Evolutionary conservation across 768 basidiomycete genomes (phyloP).

Genomic region (Phanerodontia chrysosporium): DNA sequence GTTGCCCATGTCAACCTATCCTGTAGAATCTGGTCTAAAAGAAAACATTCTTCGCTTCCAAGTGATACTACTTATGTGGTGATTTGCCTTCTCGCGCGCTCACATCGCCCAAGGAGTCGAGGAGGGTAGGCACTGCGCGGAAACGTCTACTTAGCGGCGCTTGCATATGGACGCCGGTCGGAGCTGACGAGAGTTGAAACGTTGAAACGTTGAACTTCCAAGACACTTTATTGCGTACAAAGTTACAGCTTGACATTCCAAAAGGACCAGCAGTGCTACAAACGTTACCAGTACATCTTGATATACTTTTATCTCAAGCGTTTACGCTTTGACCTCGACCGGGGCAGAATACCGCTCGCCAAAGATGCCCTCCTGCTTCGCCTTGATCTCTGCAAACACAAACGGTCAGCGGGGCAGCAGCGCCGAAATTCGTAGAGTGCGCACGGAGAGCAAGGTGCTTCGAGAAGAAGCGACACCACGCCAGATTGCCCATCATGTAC

Average conservation of each 20-base stretch:
- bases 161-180: too few species aligned
- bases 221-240: too few species aligned
- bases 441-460: neutral
- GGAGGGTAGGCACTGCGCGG: too few species aligned
- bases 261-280: neutral
- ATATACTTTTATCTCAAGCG: neutral
- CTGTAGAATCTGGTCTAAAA: too few species aligned
- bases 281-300: neutral
- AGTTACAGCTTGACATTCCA: neutral
- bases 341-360: conserved; percentile 24
- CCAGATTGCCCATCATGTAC: conserved; percentile 60
- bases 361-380: conserved; percentile 49
- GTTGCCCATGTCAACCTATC: too few species aligned
- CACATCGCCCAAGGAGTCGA: too few species aligned
- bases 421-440: conserved; percentile 16
- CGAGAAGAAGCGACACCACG: conserved; percentile 47
- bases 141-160: too few species aligned
- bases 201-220: too few species aligned
- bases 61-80: too few species aligned
- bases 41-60: too few species aligned
- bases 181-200: too few species aligned
- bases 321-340: neutral
- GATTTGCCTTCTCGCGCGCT: too few species aligned
- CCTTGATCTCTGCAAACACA: conserved; percentile 58
- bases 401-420: neutral